Evolutionary conservation across 805 yeast genomes (phyloP).

Genomic region (Starmerella cellae): DNA sequence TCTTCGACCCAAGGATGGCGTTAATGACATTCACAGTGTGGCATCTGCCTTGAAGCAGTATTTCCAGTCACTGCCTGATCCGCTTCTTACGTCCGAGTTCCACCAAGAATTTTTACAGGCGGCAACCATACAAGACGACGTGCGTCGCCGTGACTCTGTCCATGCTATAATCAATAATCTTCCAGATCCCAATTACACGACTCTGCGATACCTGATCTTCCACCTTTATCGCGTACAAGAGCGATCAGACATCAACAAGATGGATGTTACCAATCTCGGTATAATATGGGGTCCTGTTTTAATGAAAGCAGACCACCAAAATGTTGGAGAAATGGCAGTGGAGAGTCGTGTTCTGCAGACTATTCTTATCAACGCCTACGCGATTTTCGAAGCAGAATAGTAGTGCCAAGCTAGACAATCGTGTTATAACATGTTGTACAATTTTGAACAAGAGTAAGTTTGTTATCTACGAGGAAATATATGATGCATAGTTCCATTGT

Average conservation of each 20-base stretch:
- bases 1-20: conserved; percentile 41
- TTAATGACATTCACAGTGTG: conserved; percentile 77
- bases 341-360: conserved; percentile 75
- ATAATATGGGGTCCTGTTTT: conserved; percentile 93
- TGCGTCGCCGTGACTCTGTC: conserved; percentile 53
- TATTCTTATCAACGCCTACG: conserved; percentile 67
- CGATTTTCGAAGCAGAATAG: conserved; percentile 55
- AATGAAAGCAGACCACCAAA: conserved; percentile 50
- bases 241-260: conserved; percentile 52
- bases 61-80: conserved; percentile 76
- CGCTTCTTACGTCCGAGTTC: conserved; percentile 55
- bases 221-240: conserved; percentile 67
- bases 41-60: conserved; percentile 76
- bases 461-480: too few species aligned
- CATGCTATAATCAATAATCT: conserved; percentile 80
- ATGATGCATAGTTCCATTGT: too few species aligned
- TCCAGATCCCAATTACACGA: conserved; percentile 92
- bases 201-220: conserved; percentile 69
- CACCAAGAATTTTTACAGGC: conserved; percentile 54
- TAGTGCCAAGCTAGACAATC: too few species aligned
- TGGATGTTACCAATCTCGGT: conserved; percentile 70
- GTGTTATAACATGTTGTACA: too few species aligned
- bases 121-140: conserved; percentile 50
- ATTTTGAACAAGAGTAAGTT: too few species aligned
- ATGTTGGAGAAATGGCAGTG: conserved; percentile 59